Conservation (phyloP, 352 stramenopile genomes). For the Phytophthora idaei region DNA sequence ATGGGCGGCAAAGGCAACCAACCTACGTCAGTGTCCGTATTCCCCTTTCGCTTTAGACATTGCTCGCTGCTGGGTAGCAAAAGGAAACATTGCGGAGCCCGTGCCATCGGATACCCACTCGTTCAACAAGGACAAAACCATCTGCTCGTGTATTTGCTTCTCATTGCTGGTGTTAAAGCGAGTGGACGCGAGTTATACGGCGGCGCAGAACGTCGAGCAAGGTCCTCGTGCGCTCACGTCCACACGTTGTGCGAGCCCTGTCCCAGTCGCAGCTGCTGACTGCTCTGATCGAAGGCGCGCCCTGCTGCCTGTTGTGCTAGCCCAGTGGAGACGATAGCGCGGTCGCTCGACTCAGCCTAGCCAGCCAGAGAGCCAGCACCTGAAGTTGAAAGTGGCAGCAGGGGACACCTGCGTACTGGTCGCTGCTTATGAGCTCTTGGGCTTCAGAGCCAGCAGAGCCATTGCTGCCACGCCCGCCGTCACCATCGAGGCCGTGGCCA, state of each 20-base stretch:
- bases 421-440: constrained; percentile 49
- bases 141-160: constrained; percentile 22
- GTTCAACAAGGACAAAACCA: constrained; percentile 9
- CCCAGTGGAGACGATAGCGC: constrained; percentile 23
- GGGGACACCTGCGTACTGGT: constrained; percentile 5
- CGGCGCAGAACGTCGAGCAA: constrained; percentile 9
- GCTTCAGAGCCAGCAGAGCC: constrained; percentile 64
- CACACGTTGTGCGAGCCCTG: constrained; percentile 28
- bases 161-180: constrained; percentile 24
- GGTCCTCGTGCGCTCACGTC: constrained; percentile 11
- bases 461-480: constrained; percentile 71
- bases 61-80: constrained; percentile 3
- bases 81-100: constrained; percentile 19
- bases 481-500: constrained; percentile 73
- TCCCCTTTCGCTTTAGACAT: constrained; percentile 32
- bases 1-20: constrained; percentile 11
- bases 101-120: not conserved
- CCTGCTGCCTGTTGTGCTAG: constrained; percentile 2
- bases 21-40: not conserved
- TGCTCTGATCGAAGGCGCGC: constrained; percentile 3
- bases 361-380: constrained; percentile 24
- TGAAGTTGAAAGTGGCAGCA: constrained; percentile 26
- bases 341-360: constrained; percentile 12
- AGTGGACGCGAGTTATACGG: constrained; percentile 20
- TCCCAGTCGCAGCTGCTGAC: constrained; percentile 37